These are phyloP conservation scores for Leishmania tropica DNA, from an alignment of 208 protist species.

Conservation along the genomic window DNA sequence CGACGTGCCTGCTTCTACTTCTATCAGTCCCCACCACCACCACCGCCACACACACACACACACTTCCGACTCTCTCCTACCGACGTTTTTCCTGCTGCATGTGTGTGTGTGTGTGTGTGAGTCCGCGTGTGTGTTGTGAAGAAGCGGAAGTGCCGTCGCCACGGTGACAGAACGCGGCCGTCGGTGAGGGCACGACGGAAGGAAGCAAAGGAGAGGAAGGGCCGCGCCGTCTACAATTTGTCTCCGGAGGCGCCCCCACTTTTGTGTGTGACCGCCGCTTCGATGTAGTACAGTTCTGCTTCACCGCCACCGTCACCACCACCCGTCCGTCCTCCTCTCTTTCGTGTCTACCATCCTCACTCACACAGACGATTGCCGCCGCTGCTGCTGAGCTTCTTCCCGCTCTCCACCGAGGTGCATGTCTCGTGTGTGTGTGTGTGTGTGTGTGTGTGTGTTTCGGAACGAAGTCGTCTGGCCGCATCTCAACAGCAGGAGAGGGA, in stretches of 20 bases:
- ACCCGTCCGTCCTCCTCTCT: background rate
- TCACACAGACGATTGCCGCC: background rate
- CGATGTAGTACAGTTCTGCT: background rate
- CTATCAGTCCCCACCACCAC: background rate
- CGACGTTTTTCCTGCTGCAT: background rate
- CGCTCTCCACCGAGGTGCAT: background rate
- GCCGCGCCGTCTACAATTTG: background rate
- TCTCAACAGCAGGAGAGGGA: background rate
- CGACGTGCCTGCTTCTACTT: background rate
- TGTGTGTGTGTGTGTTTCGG: background rate
- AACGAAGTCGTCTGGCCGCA: background rate
- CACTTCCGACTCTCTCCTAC: background rate
- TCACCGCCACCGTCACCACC: too few relatives aligned
- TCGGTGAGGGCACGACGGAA: background rate
- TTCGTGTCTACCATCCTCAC: background rate
- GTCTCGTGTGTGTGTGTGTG: too few relatives aligned
- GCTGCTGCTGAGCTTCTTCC: background rate
- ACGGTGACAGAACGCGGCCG: background rate
- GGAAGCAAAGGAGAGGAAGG: background rate
- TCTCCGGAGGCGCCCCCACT: background rate
- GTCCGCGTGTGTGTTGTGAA: background rate
- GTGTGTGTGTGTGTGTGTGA: background rate
- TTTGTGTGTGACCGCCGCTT: constrained; percentile 4
- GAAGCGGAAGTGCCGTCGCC: background rate
- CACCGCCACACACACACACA: too few relatives aligned